Conservation (phyloP, 1,284 basidiomycete genomes). For the Taiwanofungus camphoratus region DNA sequence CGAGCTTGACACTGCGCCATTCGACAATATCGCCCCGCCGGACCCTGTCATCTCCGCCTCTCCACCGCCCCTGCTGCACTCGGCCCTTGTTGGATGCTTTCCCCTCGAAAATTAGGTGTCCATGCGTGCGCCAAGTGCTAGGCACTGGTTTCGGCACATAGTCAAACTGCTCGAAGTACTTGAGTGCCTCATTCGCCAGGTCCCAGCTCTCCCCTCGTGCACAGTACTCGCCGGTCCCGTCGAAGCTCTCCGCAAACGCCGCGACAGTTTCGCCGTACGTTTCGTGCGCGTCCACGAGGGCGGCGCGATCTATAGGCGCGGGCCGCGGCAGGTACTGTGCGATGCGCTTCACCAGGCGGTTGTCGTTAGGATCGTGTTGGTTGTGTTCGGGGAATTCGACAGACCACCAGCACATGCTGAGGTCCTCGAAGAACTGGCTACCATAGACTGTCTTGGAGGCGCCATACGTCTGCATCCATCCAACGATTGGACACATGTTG, state of each 20-base stretch:
- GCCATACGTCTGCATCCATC: slow-evolving; percentile 27
- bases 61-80: slow-evolving; percentile 40
- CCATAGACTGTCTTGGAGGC: slow-evolving; percentile 29
- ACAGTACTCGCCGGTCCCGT: slow-evolving; percentile 38
- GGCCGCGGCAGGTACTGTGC: slow-evolving; percentile 38
- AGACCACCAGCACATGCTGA: slow-evolving; percentile 44
- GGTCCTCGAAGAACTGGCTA: slow-evolving; percentile 41
- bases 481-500: slow-evolving; percentile 23
- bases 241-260: slow-evolving; percentile 41
- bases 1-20: slow-evolving; percentile 39
- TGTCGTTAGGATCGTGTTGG: slow-evolving; percentile 30
- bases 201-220: slow-evolving; percentile 58
- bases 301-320: slow-evolving; percentile 24
- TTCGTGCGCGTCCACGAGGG: slow-evolving; percentile 38
- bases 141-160: slow-evolving; percentile 42
- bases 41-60: slow-evolving; percentile 46
- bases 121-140: slow-evolving; percentile 46
- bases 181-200: slow-evolving; percentile 46
- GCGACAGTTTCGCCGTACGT: slow-evolving; percentile 47
- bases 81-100: slow-evolving; percentile 29
- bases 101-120: slow-evolving; percentile 47
- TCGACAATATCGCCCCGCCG: slow-evolving; percentile 53
- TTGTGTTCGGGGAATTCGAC: slow-evolving; percentile 31
- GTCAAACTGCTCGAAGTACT: slow-evolving; percentile 37
- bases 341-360: slow-evolving; percentile 27